Base-by-base conservation (phyloP, 371 early-diverging fungal genomes). In the Thermomucor indicae-seudaticae region DNA sequence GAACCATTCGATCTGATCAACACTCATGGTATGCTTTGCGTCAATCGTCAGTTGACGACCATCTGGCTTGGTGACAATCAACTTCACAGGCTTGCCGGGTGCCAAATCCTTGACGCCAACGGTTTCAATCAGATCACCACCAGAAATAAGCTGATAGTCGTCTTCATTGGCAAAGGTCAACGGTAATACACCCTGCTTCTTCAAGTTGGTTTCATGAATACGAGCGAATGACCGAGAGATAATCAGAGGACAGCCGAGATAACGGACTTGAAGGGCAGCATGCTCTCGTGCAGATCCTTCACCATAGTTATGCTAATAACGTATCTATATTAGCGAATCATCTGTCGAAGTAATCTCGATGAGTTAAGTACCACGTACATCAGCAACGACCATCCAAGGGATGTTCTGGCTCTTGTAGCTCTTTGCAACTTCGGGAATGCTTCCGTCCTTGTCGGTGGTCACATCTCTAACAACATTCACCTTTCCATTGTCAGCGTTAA, bases 231-330 rank as follows among this genome's bases (percentile, higher is more conserved):
- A 90, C 48, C 89, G 82, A 22, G 90, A 88, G 55, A 97, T 75
- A 43, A 97, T 90, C 61, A 90, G 69, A 39, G 85, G 84, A 75
- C 96, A 88, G 35, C 96, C 96, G 17, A 97, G 68, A 70, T 94
- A 91, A 49, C 96, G 87, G 38, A 91, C 88, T 70, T 96, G 92
- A 51, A 97, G 75, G 22, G 97, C 96, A 14, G 96, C 97, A 65
- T 97, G 97, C 69, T 97, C 97, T 61, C 97, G 94, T 40, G 96
- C 92, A 12, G 94, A 93, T 38, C 97, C 97, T 71, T 97, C 97
- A 56, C 97, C 97, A 65, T 97, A 97, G 81, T 97, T 97, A 62
- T 94, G 85, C 76, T 88, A 72, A 47, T 28, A 17, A 51, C 7
- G 41, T n/a, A 30, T 34, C 17, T 12, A 25, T 1, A 25, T 40